Evolutionary conservation across 345 rosid genomes (phyloP).

Genomic region (Eucalyptus decipiens): DNA sequence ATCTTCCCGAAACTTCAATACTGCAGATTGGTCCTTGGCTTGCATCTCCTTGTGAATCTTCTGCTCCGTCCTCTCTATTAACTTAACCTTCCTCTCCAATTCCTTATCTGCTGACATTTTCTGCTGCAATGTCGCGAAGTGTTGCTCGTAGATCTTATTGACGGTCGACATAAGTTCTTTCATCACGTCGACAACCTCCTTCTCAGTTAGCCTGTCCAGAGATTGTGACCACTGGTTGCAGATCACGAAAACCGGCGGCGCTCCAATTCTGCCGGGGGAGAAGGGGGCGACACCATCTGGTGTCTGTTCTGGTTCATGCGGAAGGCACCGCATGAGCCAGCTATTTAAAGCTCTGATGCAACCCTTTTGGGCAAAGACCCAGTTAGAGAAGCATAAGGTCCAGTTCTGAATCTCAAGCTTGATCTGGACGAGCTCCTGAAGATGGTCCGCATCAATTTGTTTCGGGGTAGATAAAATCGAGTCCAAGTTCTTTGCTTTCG

Average conservation of each 20-base stretch:
- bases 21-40: background rate
- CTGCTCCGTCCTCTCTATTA: slow-evolving; percentile 16
- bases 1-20: background rate
- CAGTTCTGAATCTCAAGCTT: slow-evolving; percentile 46
- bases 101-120: slow-evolving; percentile 12
- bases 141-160: background rate
- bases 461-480: background rate
- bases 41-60: slow-evolving; percentile 9
- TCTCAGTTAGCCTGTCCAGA: slow-evolving; percentile 3
- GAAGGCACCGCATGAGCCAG: slow-evolving; percentile 51
- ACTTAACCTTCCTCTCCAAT: slow-evolving; percentile 8
- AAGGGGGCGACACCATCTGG: slow-evolving; percentile 15
- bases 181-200: slow-evolving; percentile 3
- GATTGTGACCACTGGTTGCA: slow-evolving; percentile 16
- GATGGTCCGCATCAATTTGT: slow-evolving; percentile 1
- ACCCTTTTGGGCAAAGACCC: slow-evolving; percentile 42
- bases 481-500: slow-evolving; percentile 5
- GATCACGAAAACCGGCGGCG: slow-evolving; percentile 27
- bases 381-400: slow-evolving; percentile 32
- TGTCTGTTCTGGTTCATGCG: slow-evolving; percentile 31
- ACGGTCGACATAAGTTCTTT: background rate
- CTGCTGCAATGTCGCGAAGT: background rate
- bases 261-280: slow-evolving; percentile 23
- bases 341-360: slow-evolving; percentile 49
- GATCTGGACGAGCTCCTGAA: slow-evolving; percentile 30